phyloP scores from a whole-genome alignment of 176 grass and related monocot genomes.

The Carex pumila region DNA sequence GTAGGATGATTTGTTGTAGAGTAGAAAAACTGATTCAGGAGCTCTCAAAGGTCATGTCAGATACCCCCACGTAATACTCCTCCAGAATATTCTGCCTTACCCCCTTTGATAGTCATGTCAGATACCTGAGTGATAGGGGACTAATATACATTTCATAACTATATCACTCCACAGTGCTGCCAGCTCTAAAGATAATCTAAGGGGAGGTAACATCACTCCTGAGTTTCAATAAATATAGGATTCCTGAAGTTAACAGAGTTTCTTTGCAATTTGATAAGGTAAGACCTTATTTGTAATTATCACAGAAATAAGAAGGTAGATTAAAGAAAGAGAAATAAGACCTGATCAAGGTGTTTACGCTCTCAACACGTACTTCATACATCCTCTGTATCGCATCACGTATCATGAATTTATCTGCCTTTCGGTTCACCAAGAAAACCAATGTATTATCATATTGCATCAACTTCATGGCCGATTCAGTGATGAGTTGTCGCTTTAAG shows the following conservation, averaged over 20 bases:
- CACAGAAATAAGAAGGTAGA: background rate
- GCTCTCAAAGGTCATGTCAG: background rate
- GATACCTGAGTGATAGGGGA: background rate
- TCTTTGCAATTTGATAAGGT: background rate
- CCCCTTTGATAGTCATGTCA: background rate
- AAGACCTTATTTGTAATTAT: background rate
- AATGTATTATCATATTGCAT: conserved; percentile 44
- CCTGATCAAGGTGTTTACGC: conserved; percentile 57
- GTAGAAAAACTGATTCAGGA: background rate
- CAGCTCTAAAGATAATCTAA: background rate
- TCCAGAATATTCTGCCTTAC: no score
- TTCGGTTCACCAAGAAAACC: conserved; percentile 43
- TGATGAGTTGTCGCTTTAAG: conserved; percentile 37
- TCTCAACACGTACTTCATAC: conserved; percentile 51
- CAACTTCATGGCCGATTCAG: conserved; percentile 43
- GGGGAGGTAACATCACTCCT: background rate
- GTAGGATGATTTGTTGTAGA: background rate
- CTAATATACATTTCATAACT: background rate
- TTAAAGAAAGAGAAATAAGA: background rate
- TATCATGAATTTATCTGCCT: conserved; percentile 45
- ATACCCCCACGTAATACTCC: no score
- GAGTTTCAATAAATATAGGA: background rate
- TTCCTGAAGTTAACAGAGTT: background rate
- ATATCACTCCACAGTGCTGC: background rate
- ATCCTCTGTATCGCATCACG: conserved; percentile 38